Evolutionary conservation across 345 rosid species (phyloP).

Genomic region (Pelargonium nanum): DNA sequence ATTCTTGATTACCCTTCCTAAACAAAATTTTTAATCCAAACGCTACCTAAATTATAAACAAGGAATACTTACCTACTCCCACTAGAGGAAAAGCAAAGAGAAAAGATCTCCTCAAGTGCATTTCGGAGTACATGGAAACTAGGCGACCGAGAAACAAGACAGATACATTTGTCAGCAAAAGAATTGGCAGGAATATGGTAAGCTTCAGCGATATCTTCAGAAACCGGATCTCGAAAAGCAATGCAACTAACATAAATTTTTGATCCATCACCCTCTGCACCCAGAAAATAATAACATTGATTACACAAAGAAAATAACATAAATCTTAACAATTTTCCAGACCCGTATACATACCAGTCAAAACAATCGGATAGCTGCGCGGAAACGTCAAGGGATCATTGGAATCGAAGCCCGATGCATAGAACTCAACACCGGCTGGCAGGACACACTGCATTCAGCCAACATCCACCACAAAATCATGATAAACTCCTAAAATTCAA

Average conservation of each 20-base stretch:
- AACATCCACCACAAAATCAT: too few species aligned
- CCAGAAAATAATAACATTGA: neutral
- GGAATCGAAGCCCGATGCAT: constrained; percentile 60
- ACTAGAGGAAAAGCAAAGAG: constrained; percentile 74
- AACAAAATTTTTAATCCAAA: too few species aligned
- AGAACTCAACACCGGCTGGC: constrained; percentile 83
- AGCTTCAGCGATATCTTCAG: constrained; percentile 92
- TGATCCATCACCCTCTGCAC: constrained; percentile 94
- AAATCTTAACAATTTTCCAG: neutral
- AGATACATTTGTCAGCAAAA: constrained; percentile 88
- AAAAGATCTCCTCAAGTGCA: constrained; percentile 76
- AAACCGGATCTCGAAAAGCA: constrained; percentile 88
- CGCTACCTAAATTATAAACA: neutral
- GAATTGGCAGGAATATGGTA: constrained; percentile 71
- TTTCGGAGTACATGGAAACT: constrained; percentile 61
- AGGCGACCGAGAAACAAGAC: constrained; percentile 83
- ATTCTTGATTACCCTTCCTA: too few species aligned
- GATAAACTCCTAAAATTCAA: neutral
- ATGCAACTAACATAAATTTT: constrained; percentile 92
- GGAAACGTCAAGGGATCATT: constrained; percentile 54
- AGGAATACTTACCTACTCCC: constrained; percentile 67
- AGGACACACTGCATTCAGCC: constrained; percentile 66
- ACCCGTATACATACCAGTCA: constrained; percentile 54
- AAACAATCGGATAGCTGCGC: constrained; percentile 87
- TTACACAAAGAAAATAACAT: neutral